phyloP scores from a whole-genome alignment of 2,329 filamentous ascomycete species.

The Zymoseptoria ardabiliae region DNA sequence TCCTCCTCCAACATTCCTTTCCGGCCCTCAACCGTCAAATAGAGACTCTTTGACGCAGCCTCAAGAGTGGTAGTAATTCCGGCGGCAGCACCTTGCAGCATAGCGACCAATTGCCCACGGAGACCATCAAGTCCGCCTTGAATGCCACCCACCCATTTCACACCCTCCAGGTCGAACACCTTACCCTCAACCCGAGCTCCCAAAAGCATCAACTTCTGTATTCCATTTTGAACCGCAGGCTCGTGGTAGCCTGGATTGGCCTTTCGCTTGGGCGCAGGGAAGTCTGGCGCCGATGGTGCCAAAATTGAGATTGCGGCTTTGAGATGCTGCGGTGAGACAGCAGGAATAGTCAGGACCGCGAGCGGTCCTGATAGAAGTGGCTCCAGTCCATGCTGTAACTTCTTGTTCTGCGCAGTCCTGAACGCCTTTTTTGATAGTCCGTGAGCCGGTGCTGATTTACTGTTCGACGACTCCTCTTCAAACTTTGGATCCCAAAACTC shows the following conservation, averaged over 20 bases:
- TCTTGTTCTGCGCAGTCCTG: constrained; percentile 39
- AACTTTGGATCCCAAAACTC: constrained; percentile 60
- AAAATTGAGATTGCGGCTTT: constrained; percentile 74
- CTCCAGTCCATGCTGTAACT: constrained; percentile 50
- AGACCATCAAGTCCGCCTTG: constrained; percentile 74
- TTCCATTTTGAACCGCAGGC: constrained; percentile 64
- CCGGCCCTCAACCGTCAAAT: constrained; percentile 79
- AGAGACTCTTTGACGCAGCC: constrained; percentile 71
- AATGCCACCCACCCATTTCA: constrained; percentile 67
- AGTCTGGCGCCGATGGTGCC: constrained; percentile 61
- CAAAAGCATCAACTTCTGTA: constrained; percentile 81
- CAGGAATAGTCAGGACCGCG: constrained; percentile 71
- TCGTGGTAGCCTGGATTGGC: constrained; percentile 78
- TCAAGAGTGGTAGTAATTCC: constrained; percentile 73
- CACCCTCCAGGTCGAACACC: constrained; percentile 69
- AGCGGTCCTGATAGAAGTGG: constrained; percentile 76
- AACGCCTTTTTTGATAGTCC: constrained; percentile 52
- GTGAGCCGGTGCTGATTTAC: constrained; percentile 39
- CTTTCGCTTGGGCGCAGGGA: constrained; percentile 69
- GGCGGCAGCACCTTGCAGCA: constrained; percentile 74
- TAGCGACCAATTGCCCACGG: constrained; percentile 68
- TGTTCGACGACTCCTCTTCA: constrained; percentile 25
- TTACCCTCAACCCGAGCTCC: constrained; percentile 81
- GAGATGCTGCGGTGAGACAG: constrained; percentile 75
- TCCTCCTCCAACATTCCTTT: constrained; percentile 75